These are phyloP conservation scores for Epichloe uncinata DNA, from an alignment of 2,329 filamentous ascomycete genomes.

Conservation along the genomic window DNA sequence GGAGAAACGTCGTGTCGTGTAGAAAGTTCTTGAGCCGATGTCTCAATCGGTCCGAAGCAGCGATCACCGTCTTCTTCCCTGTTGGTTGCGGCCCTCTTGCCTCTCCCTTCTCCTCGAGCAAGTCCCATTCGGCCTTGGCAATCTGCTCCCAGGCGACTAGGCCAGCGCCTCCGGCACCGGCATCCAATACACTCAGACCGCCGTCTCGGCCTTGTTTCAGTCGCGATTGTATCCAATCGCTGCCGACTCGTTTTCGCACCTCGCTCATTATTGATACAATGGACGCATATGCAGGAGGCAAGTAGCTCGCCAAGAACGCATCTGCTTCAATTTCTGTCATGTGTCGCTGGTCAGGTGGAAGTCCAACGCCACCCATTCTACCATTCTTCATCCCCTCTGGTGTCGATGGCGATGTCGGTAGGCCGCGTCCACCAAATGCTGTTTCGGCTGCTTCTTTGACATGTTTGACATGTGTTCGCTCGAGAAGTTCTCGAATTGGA, in stretches of 20 bases:
- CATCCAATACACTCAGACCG: constrained; percentile 56
- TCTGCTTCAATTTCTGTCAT: constrained; percentile 69
- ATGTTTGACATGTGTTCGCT: constrained; percentile 58
- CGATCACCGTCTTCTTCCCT: constrained; percentile 69
- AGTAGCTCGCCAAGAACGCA: constrained; percentile 52
- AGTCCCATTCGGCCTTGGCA: constrained; percentile 66
- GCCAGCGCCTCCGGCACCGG: constrained; percentile 60
- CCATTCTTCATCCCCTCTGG: constrained; percentile 42
- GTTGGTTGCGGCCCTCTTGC: constrained; percentile 32
- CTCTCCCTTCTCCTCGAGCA: constrained; percentile 42
- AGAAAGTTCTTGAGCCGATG: constrained; percentile 64
- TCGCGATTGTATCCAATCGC: constrained; percentile 54
- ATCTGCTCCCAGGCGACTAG: constrained; percentile 67
- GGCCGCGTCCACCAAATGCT: constrained; percentile 60
- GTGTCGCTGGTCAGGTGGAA: constrained; percentile 48
- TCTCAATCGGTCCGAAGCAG: constrained; percentile 61
- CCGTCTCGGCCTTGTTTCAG: constrained; percentile 42
- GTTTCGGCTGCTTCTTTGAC: constrained; percentile 57
- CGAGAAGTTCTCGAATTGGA: constrained; percentile 57
- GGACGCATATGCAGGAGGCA: constrained; percentile 60
- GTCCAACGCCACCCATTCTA: constrained; percentile 49
- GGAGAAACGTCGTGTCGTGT: constrained; percentile 82
- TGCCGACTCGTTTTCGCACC: constrained; percentile 58
- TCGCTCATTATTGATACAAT: constrained; percentile 57
- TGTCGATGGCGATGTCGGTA: constrained; percentile 67